A percentile compares a stretch with the other conserved stretches of the same genome.
phyloP scores from a whole-genome alignment of 768 basidiomycete species.

The Mycena vulgaris region DNA sequence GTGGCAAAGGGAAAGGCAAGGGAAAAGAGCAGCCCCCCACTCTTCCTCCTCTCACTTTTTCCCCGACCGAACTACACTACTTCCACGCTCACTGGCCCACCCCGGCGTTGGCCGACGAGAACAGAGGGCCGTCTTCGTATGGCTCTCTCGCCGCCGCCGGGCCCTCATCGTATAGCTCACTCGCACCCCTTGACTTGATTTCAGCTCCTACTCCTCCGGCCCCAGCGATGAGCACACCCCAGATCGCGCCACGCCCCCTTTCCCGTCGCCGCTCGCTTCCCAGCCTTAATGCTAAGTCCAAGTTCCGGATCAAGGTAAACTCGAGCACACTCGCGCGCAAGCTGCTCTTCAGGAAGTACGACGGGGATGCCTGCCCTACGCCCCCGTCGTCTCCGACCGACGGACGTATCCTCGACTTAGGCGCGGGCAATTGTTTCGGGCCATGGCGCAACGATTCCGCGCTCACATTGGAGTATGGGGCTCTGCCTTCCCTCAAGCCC shows the following conservation, averaged over 20 bases:
- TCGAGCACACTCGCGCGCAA: slow-evolving; percentile 71
- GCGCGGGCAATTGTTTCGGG: slow-evolving; percentile 54
- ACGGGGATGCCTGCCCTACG: slow-evolving; percentile 36
- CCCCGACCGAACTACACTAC: slow-evolving; percentile 66
- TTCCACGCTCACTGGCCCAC: slow-evolving; percentile 61
- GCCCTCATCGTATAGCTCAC: slow-evolving; percentile 57
- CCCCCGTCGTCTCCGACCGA: slow-evolving; percentile 34
- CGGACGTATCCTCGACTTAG: slow-evolving; percentile 41
- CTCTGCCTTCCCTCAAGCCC: slow-evolving; percentile 52
- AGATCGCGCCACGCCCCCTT: slow-evolving; percentile 41
- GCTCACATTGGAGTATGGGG: slow-evolving; percentile 32
- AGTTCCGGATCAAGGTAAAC: slow-evolving; percentile 65
- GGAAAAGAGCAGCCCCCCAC: slow-evolving; percentile 67
- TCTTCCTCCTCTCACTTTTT: slow-evolving; percentile 77
- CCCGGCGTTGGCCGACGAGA: slow-evolving; percentile 43
- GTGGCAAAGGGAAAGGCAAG: slow-evolving; percentile 72
- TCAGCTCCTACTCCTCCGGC: slow-evolving; percentile 37
- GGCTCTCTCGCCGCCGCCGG: slow-evolving; percentile 50
- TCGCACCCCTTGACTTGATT: slow-evolving; percentile 43
- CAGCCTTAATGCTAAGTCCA: slow-evolving; percentile 63
- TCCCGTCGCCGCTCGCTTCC: slow-evolving; percentile 72
- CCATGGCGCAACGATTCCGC: slow-evolving; percentile 60
- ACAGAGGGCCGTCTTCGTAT: slow-evolving; percentile 55
- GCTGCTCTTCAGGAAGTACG: slow-evolving; percentile 63
- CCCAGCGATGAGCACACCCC: slow-evolving; percentile 41